Conservation (phyloP, 2,329 filamentous ascomycete genomes). For the Cyanodermella asteris region DNA sequence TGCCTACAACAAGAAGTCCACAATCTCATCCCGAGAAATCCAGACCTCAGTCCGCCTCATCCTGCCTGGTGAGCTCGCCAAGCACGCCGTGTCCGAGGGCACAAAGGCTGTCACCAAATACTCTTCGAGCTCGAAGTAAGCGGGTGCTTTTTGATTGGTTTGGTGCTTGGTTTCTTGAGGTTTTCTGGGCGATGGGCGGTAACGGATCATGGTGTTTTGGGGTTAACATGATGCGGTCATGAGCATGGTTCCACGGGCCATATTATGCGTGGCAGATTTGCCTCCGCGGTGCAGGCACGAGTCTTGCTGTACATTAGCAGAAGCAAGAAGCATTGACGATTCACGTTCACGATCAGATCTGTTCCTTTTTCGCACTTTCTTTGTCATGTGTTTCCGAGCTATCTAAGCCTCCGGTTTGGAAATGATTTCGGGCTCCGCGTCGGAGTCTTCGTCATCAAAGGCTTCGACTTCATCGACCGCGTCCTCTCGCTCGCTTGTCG, state of each 20-base stretch:
- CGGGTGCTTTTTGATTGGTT: slow-evolving; percentile 21
- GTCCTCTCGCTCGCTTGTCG: slow-evolving; percentile 38
- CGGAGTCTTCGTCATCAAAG: slow-evolving; percentile 47
- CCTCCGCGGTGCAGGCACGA: too few relatives aligned
- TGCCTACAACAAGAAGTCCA: slow-evolving; percentile 99
- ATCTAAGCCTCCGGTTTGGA: slow-evolving; percentile 3
- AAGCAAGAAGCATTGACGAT: too few relatives aligned
- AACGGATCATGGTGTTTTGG: too few relatives aligned
- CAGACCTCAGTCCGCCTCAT: slow-evolving; percentile 94
- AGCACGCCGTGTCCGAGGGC: slow-evolving; percentile 98
- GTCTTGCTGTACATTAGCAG: too few relatives aligned
- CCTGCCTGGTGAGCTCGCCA: slow-evolving; percentile 93
- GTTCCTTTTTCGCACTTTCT: too few relatives aligned
- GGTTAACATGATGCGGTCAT: too few relatives aligned
- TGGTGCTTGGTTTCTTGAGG: too few relatives aligned
- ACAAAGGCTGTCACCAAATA: slow-evolving; percentile 99
- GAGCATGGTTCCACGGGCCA: too few relatives aligned
- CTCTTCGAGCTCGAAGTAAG: slow-evolving; percentile 97
- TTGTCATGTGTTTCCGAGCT: too few relatives aligned
- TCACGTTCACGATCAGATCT: too few relatives aligned
- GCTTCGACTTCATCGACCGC: slow-evolving; percentile 81
- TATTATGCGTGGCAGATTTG: too few relatives aligned
- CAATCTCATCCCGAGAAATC: slow-evolving; percentile 97
- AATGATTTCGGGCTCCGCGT: slow-evolving; percentile 6
- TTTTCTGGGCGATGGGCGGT: too few relatives aligned